phyloP scores from a whole-genome alignment of 768 basidiomycete genomes.

The Collybiopsis luxurians region DNA sequence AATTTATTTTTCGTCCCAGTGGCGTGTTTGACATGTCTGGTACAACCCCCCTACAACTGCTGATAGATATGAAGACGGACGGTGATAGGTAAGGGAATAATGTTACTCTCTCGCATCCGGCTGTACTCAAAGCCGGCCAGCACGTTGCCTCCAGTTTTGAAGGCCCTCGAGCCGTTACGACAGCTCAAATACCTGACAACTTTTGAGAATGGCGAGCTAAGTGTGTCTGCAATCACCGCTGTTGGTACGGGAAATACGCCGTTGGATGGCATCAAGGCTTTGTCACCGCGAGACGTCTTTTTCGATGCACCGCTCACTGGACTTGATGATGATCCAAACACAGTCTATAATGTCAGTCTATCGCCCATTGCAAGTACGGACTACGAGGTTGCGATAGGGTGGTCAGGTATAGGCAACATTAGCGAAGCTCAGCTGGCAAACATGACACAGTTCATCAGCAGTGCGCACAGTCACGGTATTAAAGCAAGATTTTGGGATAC shows the following conservation, averaged over 20 bases:
- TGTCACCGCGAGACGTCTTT: conserved; percentile 47
- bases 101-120: neutral
- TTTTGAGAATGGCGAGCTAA: conserved; percentile 37
- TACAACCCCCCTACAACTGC: conserved; percentile 39
- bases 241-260: conserved; percentile 54
- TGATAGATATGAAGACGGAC: conserved; percentile 53
- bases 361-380: conserved; percentile 52
- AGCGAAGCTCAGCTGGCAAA: conserved; percentile 34
- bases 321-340: conserved; percentile 32
- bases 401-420: conserved; percentile 44
- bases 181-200: conserved; percentile 44
- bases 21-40: conserved; percentile 50
- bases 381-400: conserved; percentile 41
- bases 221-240: conserved; percentile 34
- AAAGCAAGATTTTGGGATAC: conserved; percentile 53
- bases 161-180: conserved; percentile 44
- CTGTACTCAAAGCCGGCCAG: conserved; percentile 18
- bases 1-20: conserved; percentile 20
- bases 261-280: conserved; percentile 39
- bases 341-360: conserved; percentile 37
- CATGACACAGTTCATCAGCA: conserved; percentile 36
- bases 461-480: conserved; percentile 43
- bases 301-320: conserved; percentile 50
- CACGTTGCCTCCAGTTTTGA: conserved; percentile 41
- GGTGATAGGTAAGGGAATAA: conserved; percentile 34